Evolutionary conservation across 1,139 yeast species (phyloP), one percentile per base, ranked within the genome.

Genomic region (Sugiyamaella castrensis): DNA sequence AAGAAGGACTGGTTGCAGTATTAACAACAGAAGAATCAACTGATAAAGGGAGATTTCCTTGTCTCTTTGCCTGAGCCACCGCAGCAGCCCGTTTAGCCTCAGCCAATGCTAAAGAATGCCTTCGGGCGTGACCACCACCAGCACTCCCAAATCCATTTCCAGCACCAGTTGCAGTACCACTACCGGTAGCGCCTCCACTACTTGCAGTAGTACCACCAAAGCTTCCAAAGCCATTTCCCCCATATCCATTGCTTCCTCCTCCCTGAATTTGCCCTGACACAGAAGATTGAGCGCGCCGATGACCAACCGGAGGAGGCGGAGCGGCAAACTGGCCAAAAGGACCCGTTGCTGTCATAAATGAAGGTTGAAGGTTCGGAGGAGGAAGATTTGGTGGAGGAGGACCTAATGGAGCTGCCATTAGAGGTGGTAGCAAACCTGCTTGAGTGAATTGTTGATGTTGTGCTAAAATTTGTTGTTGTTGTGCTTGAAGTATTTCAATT

Each of bases 1-100:
- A 42, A 4, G 44, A 41, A 26, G 44, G 39, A 35, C 42, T 12
- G 15, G 38, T 28, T 4, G 38, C n/a, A 29, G 5, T 35, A 39
- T 15, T 12, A 4, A 10, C n/a, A 15, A 19, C 24, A 19, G 24
- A 19, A 19, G 24, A 19, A 5, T 19, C 24, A 19, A 19, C 24
- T 19, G 24, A 19, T 19, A 19, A 5, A 19, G 24, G 24, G 24
- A n/a, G n/a, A n/a, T 19, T 19, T 19, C 37, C 39, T 35, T 66
- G 80, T 74, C 71, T 64, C 46, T 65, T 62, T 2, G 84, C 82
- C 67, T 88, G 96, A 44, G 89, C 91, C 61, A 81, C 81, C 8
- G 96, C 96, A 12, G 98, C 98, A 4, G 98, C 98, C 59, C 85
- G 84, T 61, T 87, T 91, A n/a, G 98, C 98, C 68, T 92, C 98